Conservation (phyloP, 441 rosid species). For the Jatropha podagrica region DNA sequence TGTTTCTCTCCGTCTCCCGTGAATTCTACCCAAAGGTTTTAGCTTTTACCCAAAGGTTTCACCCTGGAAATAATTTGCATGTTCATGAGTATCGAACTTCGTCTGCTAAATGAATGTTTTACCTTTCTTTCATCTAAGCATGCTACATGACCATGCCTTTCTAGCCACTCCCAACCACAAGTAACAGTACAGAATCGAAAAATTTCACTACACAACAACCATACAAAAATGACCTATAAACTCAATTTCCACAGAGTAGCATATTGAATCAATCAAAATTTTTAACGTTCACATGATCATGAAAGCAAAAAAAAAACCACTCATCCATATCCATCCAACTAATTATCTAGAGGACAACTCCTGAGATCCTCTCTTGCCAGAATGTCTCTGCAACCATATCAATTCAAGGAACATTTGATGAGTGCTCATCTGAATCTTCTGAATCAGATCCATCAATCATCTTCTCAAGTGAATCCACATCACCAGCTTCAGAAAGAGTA, state of each 20-base stretch:
- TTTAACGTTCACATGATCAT: neutral
- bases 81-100: neutral
- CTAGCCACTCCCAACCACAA: neutral
- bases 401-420: constrained; percentile 23
- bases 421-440: constrained; percentile 39
- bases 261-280: neutral
- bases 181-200: neutral
- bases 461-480: constrained; percentile 75
- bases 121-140: neutral
- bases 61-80: no score
- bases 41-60: no score
- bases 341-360: neutral
- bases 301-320: neutral
- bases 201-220: neutral
- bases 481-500: constrained; percentile 80
- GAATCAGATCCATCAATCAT: constrained; percentile 68
- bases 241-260: neutral
- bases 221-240: neutral
- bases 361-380: neutral
- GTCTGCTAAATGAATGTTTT: neutral
- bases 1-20: neutral
- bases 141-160: neutral
- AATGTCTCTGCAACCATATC: constrained; percentile 11
- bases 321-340: neutral
- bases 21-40: no score